A percentile compares a stretch with the other conserved stretches of the same genome.
phyloP scores from a whole-genome alignment of 345 rosid species.

The Populus deltoides region DNA sequence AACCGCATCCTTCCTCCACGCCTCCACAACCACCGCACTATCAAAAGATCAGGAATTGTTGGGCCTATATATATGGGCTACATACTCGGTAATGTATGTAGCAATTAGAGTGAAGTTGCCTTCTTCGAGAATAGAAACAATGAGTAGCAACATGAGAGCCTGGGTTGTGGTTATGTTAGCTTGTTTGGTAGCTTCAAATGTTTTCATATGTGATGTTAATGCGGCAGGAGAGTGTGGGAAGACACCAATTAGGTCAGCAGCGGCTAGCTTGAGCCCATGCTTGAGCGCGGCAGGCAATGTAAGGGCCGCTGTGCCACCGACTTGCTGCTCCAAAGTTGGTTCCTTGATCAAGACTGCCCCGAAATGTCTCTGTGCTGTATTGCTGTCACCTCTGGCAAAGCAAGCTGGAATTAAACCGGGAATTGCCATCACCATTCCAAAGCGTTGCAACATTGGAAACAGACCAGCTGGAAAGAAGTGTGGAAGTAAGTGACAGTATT shows the following conservation, averaged over 20 bases:
- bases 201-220: constrained; percentile 10
- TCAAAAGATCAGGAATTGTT: background rate
- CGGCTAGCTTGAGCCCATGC: constrained; percentile 76
- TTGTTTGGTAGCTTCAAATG: constrained; percentile 27
- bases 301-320: constrained; percentile 47
- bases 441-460: constrained; percentile 74
- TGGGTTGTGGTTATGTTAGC: constrained; percentile 23
- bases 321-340: constrained; percentile 68
- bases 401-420: constrained; percentile 72
- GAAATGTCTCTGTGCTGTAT: constrained; percentile 67
- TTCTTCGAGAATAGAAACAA: background rate
- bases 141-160: constrained; percentile 25
- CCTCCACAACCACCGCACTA: constrained; percentile 46
- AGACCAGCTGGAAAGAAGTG: constrained; percentile 73
- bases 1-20: constrained; percentile 21
- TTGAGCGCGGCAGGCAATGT: constrained; percentile 57
- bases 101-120: background rate
- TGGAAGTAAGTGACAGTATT: constrained; percentile 50
- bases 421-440: constrained; percentile 70
- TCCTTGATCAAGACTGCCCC: constrained; percentile 65
- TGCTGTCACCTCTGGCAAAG: constrained; percentile 77
- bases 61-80: background rate
- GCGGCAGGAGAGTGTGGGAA: constrained; percentile 74
- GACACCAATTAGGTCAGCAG: constrained; percentile 60
- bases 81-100: background rate